Evolutionary conservation across 768 basidiomycete species (phyloP).

Genomic region (Lepiota venenata): DNA sequence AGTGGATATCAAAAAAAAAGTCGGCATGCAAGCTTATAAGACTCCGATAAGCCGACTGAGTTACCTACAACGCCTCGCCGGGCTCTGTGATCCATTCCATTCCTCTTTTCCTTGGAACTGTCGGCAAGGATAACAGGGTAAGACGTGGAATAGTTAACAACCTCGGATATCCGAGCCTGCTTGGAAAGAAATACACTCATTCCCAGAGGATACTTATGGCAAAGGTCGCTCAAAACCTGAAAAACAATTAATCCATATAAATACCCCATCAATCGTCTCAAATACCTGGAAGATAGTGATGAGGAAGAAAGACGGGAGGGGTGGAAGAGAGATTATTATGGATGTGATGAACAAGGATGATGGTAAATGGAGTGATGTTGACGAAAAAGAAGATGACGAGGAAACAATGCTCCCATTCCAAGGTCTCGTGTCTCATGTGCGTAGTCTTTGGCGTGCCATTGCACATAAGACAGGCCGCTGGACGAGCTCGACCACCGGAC

Average conservation of each 20-base stretch:
- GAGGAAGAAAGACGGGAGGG: conserved; percentile 28
- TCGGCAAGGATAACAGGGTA: not conserved
- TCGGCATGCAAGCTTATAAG: too few relatives aligned
- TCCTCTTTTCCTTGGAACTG: not conserved
- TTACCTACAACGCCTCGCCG: too few relatives aligned
- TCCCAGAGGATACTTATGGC: conserved; percentile 27
- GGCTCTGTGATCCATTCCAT: not conserved
- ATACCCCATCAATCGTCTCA: conserved; percentile 50
- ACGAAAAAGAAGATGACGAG: conserved; percentile 13
- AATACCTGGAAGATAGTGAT: conserved; percentile 30
- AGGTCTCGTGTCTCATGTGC: conserved; percentile 59
- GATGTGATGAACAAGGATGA: conserved; percentile 18
- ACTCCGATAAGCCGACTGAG: too few relatives aligned
- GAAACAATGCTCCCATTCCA: conserved; percentile 35
- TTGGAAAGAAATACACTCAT: conserved; percentile 25
- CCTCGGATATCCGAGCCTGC: conserved; percentile 22
- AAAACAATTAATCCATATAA: conserved; percentile 43
- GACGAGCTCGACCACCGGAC: conserved; percentile 26
- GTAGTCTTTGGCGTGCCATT: conserved; percentile 53
- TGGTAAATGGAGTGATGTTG: conserved; percentile 16
- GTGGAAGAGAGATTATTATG: conserved; percentile 1
- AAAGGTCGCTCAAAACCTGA: conserved; percentile 29
- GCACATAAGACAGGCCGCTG: conserved; percentile 39
- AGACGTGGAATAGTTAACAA: conserved; percentile 18
- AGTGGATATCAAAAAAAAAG: too few relatives aligned